These are phyloP conservation scores for Conticribra weissflogii DNA, from an alignment of 108 stramenopile species.

Conservation along the genomic window DNA sequence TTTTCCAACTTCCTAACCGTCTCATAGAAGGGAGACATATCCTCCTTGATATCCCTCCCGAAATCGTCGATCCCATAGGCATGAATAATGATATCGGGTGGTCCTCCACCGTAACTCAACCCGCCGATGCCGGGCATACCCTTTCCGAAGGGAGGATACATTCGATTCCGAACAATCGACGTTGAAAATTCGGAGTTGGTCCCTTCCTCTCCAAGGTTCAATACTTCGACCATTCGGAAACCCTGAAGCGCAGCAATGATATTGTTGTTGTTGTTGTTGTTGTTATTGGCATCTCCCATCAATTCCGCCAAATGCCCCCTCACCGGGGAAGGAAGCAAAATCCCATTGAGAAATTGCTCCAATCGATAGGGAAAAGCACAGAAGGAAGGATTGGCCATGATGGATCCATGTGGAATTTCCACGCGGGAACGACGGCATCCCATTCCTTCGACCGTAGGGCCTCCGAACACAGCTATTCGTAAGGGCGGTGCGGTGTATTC, in stretches of 20 bases:
- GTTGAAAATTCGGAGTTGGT: conserved; percentile 45
- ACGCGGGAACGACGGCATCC: conserved; percentile 44
- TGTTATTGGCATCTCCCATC: background rate
- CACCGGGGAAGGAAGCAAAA: conserved; percentile 33
- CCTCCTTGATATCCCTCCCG: conserved; percentile 24
- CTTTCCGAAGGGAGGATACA: conserved; percentile 32
- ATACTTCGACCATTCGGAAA: conserved; percentile 41
- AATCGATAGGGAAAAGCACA: conserved; percentile 54
- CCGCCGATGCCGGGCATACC: conserved; percentile 1
- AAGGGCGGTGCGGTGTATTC: conserved; percentile 33
- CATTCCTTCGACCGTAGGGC: conserved; percentile 42
- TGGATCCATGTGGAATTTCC: conserved; percentile 37
- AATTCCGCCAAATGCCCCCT: conserved; percentile 14
- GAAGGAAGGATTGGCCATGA: conserved; percentile 47
- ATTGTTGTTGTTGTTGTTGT: too few species aligned
- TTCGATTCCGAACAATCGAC: conserved; percentile 45
- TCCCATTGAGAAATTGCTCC: conserved; percentile 46
- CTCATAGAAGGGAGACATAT: conserved; percentile 24
- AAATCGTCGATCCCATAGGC: conserved; percentile 48
- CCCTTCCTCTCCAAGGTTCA: conserved; percentile 48
- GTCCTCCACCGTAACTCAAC: conserved; percentile 32
- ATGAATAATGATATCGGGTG: conserved; percentile 50
- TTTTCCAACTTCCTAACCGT: too few species aligned
- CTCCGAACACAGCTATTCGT: conserved; percentile 50
- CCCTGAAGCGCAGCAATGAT: too few species aligned